Evolutionary conservation across 139 green algal species (phyloP).

Genomic region (Protoeuglena noctilucae): DNA sequence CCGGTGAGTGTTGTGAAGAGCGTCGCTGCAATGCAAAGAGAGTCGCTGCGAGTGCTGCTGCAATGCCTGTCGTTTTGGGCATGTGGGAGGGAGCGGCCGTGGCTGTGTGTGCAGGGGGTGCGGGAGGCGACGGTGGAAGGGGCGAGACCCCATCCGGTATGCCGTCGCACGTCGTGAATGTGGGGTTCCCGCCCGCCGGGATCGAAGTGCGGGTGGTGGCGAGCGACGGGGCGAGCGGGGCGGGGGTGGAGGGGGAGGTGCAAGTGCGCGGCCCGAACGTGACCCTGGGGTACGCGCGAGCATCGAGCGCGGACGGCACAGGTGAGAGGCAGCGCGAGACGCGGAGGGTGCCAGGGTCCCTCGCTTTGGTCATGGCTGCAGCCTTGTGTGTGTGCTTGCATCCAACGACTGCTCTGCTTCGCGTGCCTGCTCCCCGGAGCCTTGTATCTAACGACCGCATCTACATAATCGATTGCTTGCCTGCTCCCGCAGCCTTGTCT

Average conservation of each 20-base stretch:
- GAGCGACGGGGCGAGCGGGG: not conserved
- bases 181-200: not conserved
- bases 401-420: too few species aligned
- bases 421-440: too few species aligned
- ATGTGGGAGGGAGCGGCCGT: not conserved
- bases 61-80: not conserved
- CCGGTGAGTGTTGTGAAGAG: too few species aligned
- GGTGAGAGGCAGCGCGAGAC: too few species aligned
- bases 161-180: not conserved
- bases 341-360: too few species aligned
- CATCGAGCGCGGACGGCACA: not conserved
- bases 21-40: too few species aligned
- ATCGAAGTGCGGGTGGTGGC: not conserved
- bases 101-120: not conserved
- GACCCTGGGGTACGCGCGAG: constrained; percentile 57
- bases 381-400: too few species aligned
- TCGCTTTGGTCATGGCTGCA: too few species aligned
- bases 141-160: not conserved
- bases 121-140: not conserved
- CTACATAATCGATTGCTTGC: too few species aligned
- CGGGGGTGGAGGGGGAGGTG: constrained; percentile 34
- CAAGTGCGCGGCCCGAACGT: constrained; percentile 48
- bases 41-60: too few species aligned
- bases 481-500: constrained; percentile 6
- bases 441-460: too few species aligned